Base-by-base conservation (phyloP, 306 rosid species). In the Astragalus membranaceus region DNA sequence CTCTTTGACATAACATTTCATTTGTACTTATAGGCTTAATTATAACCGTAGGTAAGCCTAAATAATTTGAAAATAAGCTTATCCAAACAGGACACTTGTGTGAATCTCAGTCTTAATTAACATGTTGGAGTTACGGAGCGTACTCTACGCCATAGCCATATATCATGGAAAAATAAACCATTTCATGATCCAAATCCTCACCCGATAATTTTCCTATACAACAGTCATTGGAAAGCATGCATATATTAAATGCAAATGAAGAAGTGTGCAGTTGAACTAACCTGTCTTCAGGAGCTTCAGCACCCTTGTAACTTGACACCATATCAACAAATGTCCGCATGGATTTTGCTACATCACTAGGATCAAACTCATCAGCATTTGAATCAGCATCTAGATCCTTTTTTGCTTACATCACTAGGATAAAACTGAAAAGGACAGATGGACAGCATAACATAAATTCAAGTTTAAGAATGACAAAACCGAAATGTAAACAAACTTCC, bases 251-350 rank as follows among this genome's bases (percentile, higher is more conserved):
- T 39, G 13, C 58, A 74, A 59, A 48, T 39, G 46, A 32, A 53
- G 14, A 36, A n/a, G 46, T 16, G 29, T 46, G 35, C 32, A 61
- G 15, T 72, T 41, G 64, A 15, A 63, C 88, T 53, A 72, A 91
- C 97, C 96, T 85, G 85, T 85, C 80, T 66, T 83, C 85, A 7
- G 92, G 92, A 76, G 92, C 88, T 81, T 95, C 96, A 58, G 91
- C 99, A 65, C 99, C 97, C 79, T 95, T 68, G 69, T 81, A 91
- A 85, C 96, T 88, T 69, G 96, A 95, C 76, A 95, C 73, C 73
- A 78, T 87, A 52, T 81, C 78, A 72, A 95, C 92, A 87, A 95
- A 91, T 29, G 88, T 82, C 73, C 85, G 82, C 99, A 94, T 94
- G 78, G 83, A 70, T 64, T 91, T 87, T 8, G 89, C 88, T 49